Base-by-base conservation (phyloP, 345 rosid genomes). In the Dovyalis caffra region DNA sequence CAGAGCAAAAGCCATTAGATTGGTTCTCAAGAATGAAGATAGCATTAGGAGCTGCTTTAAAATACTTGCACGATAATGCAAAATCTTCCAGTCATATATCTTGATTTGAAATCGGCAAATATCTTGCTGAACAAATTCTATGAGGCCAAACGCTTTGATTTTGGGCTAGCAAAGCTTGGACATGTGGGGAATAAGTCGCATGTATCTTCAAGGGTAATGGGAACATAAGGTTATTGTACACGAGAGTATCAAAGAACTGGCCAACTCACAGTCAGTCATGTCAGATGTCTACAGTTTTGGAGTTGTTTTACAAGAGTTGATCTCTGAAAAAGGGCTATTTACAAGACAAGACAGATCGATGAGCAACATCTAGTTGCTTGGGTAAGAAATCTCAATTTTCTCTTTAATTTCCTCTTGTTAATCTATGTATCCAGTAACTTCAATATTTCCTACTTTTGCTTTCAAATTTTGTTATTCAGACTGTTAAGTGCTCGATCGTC, bases 261-360 rank as follows among this genome's bases (percentile, higher is more conserved):
- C 3, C 96, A 91, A 23, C 69, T 95, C 21, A 93, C 98, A 0
- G 84, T 76, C 1, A 95, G 89, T n/a, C n/a, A n/a, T n/a, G 78
- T 95, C 99, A 3, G 99, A 95, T 78, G 98, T 95, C 8, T 95
- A 95, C 76, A 91, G 95, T 77, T 93, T 93, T 10, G 99, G 99
- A 56, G 99, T 95, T 18, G 98, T 95, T 74, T 75, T 95, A 78
- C 75, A 93, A 79, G 99, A 95, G 73, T 53, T 93, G 78, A 93
- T 95, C 86, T 93, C 0, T 98, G 99, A 69, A 76, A 90, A 68
- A 86, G 97, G 80, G 97, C 77, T 70, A 81, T 93, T 51, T 97
- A 93, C 73, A 85, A 91, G 12, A 87, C 84, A 5, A 88, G 89
- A 81, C 83, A 88, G 16, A 83, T 61, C 38, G 51, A 77, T 1